These are phyloP conservation scores for Monosporascus sp. DNA, from an alignment of 2,329 filamentous ascomycete species.

Conservation along the genomic window DNA sequence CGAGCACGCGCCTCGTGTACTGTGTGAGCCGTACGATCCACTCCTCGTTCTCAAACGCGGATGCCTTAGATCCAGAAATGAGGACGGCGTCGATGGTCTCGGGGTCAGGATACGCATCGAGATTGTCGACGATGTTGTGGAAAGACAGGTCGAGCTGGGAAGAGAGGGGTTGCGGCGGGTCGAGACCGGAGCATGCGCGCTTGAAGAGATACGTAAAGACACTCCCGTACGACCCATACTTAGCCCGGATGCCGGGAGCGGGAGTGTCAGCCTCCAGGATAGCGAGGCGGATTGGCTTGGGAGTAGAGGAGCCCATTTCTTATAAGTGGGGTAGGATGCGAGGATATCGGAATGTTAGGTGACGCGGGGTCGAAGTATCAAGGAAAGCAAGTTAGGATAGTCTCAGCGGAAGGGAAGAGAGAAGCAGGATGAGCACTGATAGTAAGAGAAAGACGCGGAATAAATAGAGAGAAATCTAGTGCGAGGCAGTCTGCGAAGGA, in stretches of 20 bases:
- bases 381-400: too few relatives aligned
- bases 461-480: neutral
- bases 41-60: constrained; percentile 65
- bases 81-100: constrained; percentile 76
- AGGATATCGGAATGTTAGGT: too few relatives aligned
- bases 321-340: neutral
- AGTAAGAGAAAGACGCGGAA: neutral
- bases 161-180: constrained; percentile 33
- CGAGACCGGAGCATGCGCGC: constrained; percentile 43
- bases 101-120: constrained; percentile 63
- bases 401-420: too few relatives aligned
- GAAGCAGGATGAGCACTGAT: too few relatives aligned
- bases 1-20: constrained; percentile 56
- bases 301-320: constrained; percentile 24
- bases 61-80: constrained; percentile 70
- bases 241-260: constrained; percentile 53
- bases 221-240: constrained; percentile 68
- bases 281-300: constrained; percentile 65
- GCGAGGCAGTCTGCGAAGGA: too few relatives aligned
- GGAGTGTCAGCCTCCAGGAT: constrained; percentile 86
- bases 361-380: too few relatives aligned
- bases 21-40: constrained; percentile 75
- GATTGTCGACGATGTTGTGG: constrained; percentile 65
- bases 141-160: constrained; percentile 52
- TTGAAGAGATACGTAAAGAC: constrained; percentile 60